Evolutionary conservation across 1,139 yeast species (phyloP), one percentile per base, ranked within the genome.

Genomic region (Arxiozyma telluris): DNA sequence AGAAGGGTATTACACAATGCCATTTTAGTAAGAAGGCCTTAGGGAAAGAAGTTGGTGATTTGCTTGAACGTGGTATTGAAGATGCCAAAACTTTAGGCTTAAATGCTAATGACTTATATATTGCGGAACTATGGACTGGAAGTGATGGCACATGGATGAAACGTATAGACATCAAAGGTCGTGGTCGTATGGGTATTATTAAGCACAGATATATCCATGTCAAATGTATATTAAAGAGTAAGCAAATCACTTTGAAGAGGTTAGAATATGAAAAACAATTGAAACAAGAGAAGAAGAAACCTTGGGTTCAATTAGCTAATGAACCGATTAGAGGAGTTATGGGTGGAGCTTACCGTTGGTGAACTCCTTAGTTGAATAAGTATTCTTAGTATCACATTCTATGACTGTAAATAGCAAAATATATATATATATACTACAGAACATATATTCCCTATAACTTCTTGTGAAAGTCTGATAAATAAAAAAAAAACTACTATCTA

Each of bases 101-200:
- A 59, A 72, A 84, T 59, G 78, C 81, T 22, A 79, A 84, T 60
- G 78, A 78, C 46, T 71, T 91, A 53, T 88, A 84, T 64, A 79
- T 93, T 57, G 83, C 85, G 52, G 87, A 87, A 66, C 81, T 90
- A 59, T 93, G 98, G 98, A 84, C 83, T 34, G 97, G 97, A 50
- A 83, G 89, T 58, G 98, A 91, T 69, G 96, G 96, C 18, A 66
- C 71, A 52, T 82, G 87, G 83, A 67, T 69, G 51, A 84, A 81
- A 70, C 80, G 94, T 68, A 71, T 83, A n/a, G 96, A 91, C 62
- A 77, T 80, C 65, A 90, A 89, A 74, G 96, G 94, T 58, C 83
- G 98, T 74, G 97, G 97, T 59, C 81, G 96, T 70, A 76, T 80
- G 44, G 98, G 98, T 66, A 72, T 87, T 53, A 79, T 87, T 52